Evolutionary conservation across 2,329 filamentous ascomycete genomes (phyloP), one percentile per base, ranked within the genome.

Genomic region (Zasmidium citrigriseum): DNA sequence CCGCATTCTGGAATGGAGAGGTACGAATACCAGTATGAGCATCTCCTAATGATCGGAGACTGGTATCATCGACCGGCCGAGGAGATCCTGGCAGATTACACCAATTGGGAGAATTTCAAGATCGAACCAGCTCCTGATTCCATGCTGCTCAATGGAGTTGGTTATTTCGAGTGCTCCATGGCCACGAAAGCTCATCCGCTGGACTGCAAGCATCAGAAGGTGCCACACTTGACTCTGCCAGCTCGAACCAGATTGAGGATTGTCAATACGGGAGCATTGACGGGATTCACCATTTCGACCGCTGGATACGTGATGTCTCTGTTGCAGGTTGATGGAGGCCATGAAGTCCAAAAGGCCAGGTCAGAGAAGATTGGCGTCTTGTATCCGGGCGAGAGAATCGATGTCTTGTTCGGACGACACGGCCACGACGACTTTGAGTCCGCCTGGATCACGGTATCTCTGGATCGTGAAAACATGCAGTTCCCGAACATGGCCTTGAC

Each of bases 51-150:
- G 16, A 69, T 80, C 41, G 78, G 78, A 7, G 79, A 81, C 60
- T 81, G 78, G 78, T 81, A 81, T 63, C 78, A 80, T 64, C 70
- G 71, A 5, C 64, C 70, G 21, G 73, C 76, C 1, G 57, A 63
- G 2, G 71, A 80, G n/a, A 71, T 79, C 18, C 64, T 79, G 10
- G 70, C 65, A 3, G 79, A 77, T 75, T 80, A 78, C 57, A 72
- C 74, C 60, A 72, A 73, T 22, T 67, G 74, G 12, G 73, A 70
- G 3, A 76, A 74, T 9, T 77, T 76, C 65, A 77, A 76, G 2
- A 77, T 18, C 18, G 49, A 80, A 76, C 79, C 79, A 2, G 76
- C 77, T 4, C 79, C 80, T 1, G 77, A 80, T 53, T 81, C 78
- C 0, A 57, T 82, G 1, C 61, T 82, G 0, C 65, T 82, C 21